Base-by-base conservation (phyloP, 1,139 yeast genomes). In the Pichia norvegensis region DNA sequence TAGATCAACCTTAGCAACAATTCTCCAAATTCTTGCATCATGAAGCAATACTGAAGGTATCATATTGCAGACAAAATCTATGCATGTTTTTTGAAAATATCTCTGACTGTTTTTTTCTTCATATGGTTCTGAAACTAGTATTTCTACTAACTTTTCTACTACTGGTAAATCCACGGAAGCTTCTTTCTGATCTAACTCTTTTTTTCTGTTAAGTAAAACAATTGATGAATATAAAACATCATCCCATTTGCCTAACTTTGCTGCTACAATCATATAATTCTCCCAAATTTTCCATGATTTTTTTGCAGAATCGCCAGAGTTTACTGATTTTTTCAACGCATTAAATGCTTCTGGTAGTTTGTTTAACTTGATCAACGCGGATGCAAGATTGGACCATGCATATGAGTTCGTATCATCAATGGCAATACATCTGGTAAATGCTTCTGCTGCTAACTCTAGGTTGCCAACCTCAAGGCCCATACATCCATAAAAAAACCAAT, bases 401-500 rank as follows among this genome's bases (percentile, higher is more conserved):
- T 80, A 80, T 0, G 94, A 74, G 58, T 81, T 88, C 1, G 81
- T 74, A 36, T 85, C 95, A 59, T 90, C 97, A 44, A 92, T 64
- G 0, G 95, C 72, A 25, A 88, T 92, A 67, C 97, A 88, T 57
- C 97, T 72, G 1, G 95, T 82, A 62, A 94, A 90, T 0, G 97
- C 97, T 60, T 87, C 95, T 0, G 96, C 81, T 0, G 97, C 95
- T 41, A 85, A 66, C 35, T 81, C 85, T 67, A 73, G 85, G 55
- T 84, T 81, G 11, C 69, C 74, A 13, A 79, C 65, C 59, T 88
- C 96, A 43, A 94, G 69, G 0, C 95, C 96, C 48, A 90, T 73
- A 59, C 96, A 86, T 5, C 98, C 97, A 58, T 90, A 90, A 57
- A 88, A 77, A 62, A 81, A 92, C 96, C 97, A 90, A 40, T 94